A percentile compares a stretch with the other conserved stretches of the same genome.
Evolutionary conservation across 805 yeast species (phyloP).

Genomic region (Teunomyces pallodes): DNA sequence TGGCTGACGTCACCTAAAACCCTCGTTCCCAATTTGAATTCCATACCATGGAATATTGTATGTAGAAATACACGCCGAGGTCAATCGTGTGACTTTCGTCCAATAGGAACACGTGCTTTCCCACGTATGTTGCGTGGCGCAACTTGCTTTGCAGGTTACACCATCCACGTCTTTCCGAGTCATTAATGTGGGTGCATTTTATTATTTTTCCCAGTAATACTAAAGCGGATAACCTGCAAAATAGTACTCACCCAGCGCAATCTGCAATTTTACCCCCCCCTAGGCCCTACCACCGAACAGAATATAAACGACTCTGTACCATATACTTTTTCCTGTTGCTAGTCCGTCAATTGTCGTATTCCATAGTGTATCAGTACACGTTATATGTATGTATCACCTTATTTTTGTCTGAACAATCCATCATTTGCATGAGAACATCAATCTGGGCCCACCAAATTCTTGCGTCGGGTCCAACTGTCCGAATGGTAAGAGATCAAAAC

Average conservation of each 20-base stretch:
- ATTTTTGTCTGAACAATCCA: neutral
- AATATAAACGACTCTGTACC: neutral
- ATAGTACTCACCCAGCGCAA: neutral
- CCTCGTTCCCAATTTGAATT: no score
- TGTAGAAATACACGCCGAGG: neutral
- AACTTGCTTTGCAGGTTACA: neutral
- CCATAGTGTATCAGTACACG: slow-evolving; percentile 1
- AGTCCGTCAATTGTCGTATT: slow-evolving; percentile 4
- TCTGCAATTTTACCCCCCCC: slow-evolving; percentile 1
- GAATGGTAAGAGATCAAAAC: neutral
- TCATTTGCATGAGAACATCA: neutral
- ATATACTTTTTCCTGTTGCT: slow-evolving; percentile 4
- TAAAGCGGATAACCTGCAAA: neutral
- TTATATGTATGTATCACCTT: neutral
- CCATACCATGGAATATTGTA: neutral
- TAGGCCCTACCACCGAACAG: neutral
- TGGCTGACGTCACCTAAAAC: neutral
- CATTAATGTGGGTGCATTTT: no score
- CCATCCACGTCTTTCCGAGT: neutral
- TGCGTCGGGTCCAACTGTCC: neutral
- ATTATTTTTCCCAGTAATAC: no score
- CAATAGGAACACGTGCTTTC: slow-evolving; percentile 2
- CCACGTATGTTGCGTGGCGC: neutral
- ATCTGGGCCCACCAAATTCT: neutral
- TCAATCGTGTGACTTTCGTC: slow-evolving; percentile 1